Evolutionary conservation across 176 grass and related monocot genomes (phyloP), one percentile per base, ranked within the genome.

Genomic region (Triticum monococcum): DNA sequence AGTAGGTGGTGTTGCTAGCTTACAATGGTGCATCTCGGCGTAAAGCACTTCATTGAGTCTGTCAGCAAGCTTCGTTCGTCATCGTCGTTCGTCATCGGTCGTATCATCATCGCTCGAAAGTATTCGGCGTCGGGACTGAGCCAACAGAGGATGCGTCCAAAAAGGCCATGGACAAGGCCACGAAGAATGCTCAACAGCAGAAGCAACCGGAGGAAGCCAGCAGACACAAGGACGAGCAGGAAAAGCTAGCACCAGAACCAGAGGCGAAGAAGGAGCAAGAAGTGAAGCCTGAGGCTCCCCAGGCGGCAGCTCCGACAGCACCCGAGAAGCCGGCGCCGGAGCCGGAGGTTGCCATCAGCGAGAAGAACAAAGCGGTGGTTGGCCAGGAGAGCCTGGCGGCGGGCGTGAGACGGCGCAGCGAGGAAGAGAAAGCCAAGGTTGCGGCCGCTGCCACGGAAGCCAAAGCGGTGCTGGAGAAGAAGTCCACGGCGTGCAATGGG

Each of bases 341-440:
- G 22, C 22, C 8, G 1, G 59, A 61, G 22, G 22, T 61, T 61
- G 22, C 17, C 52, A 20, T 0, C 8, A 22, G 2, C 7, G 59
- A 61, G 20, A 61, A 61, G 3, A 22, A 3, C 8, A 61, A 61
- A 23, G 8, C 22, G 5, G 6, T 57, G 20, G 5, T 43, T 9
- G 59, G 67, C 1, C 23, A 20, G 5, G 87, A 69, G 20, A 78
- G 18, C 80, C 18, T 70, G 25, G 80, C 37, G 16, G 83, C 80
- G 43, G 68, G 0, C 12, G 63, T 25, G 35, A 36, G 30, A 73
- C 62, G 50, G 24, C 64, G 24, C 35, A 36, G 24, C 12, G 68
- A 85, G 68, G 82, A 85, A 57, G 68, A 57, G 68, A 57, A 57
- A 57, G 52, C 52, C 17, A 57, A 57, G 52, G 76, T 57, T 0